Base-by-base conservation (phyloP, 2,329 filamentous ascomycete genomes). In the Cordyceps farinosa region DNA sequence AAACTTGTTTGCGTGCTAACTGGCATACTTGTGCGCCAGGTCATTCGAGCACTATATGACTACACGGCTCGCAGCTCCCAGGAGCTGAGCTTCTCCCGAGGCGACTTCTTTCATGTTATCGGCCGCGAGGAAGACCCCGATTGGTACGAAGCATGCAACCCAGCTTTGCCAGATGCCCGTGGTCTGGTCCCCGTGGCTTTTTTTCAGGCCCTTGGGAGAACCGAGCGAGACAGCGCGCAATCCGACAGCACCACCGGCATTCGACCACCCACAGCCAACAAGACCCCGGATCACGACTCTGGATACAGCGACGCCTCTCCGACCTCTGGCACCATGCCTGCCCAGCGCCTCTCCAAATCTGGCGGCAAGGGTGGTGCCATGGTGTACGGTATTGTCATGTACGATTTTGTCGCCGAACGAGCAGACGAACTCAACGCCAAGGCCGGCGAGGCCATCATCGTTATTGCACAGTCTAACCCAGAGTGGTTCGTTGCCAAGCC, bases 401-500 rank as follows among this genome's bases (percentile, higher is more conserved):
- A 97, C 76, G 92, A 98, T 77, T 99, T 99, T 77, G 87, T 91
- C 69, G 95, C 95, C 0, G 94, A 98, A 77, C 82, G 94, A 63
- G 90, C 92, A n/a, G 95, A 99, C 75, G 95, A 99, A 78, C 79
- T 99, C 64, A 93, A 97, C 69, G 95, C 95, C 55, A 96, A 96
- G 76, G 90, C 92, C 53, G 94, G 93, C 64, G 95, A 99, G 77
- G 91, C 93, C 60, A 97, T 99, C 72, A 97, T 99, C 68, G 93
- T 99, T 61, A 98, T 98, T 73, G 95, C 95, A 51, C 95, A 98
- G 76, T 98, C 94, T 7, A 98, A 98, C 72, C 92, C 94, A 5
- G 95, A 99, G 77, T 99, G 95, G 95, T 98, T 98, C 72, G 94
- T 99, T 66, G 95, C 95, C 57, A 99, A 99, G 78, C 95, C 95